Base-by-base conservation (phyloP, 257 asterid genomes). In the Leonotis leonurus region DNA sequence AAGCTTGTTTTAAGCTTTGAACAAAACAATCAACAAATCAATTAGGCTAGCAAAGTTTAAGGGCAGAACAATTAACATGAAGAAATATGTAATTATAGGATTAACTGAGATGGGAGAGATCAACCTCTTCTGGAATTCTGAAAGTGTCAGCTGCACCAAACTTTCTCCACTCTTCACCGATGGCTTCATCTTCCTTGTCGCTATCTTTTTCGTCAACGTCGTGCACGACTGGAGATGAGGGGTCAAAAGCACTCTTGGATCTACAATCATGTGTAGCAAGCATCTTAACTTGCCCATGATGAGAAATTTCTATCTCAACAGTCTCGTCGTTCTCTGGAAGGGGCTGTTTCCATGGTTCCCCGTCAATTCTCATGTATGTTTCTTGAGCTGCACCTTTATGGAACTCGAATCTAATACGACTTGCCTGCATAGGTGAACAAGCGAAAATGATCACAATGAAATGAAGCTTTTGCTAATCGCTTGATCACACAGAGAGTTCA, bases 91-190 rank as follows among this genome's bases (percentile, higher is more conserved):
- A 35, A 18, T 29, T 1, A 4, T n/a, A 9, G 44, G 33, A 7
- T 65, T 73, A 89, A 77, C 95, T 89, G 65, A 84, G 77, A 29
- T 67, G 87, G 45, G 94, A 82, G 60, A 84, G 69, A 55, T 91
- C 95, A 43, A 85, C 79, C 57, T 78, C 96, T 16, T 91, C 95
- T 8, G 95, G 95, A 70, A 91, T 69, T 72, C 26, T 82, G 79
- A 91, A 88, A 8, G 95, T 82, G 48, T 83, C 90, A 60, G 97
- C 96, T 20, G 97, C 98, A 18, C 97, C 97, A n/a, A 91, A 91
- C 70, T 91, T 91, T 33, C 87, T 77, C 78, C 73, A 39, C 62
- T 75, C n/a, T n/a, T n/a, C n/a, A n/a, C n/a, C n/a, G n/a, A n/a
- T n/a, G n/a, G n/a, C n/a, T n/a, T n/a, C 88, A 20, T 81, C 78